Percentiles rank a stretch among this genome's conserved stretches.
phyloP scores from a whole-genome alignment of 208 protist genomes.

The Crithidia sp. region DNA sequence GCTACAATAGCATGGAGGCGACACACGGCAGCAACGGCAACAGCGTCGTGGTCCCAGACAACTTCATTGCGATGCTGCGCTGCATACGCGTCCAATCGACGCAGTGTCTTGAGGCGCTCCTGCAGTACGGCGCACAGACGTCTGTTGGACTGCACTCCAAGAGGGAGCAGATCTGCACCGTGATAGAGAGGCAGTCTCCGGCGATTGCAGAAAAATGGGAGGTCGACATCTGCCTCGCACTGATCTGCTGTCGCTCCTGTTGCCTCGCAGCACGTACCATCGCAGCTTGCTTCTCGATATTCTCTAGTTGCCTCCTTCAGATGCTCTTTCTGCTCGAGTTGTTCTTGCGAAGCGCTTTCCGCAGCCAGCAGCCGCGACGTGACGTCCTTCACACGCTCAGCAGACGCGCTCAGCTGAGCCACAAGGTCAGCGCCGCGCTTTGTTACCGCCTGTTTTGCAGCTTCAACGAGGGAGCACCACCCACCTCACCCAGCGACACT shows the following conservation, averaged over 20 bases:
- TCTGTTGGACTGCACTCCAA: neutral
- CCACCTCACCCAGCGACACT: no score
- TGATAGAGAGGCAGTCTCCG: neutral
- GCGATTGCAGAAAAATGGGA: neutral
- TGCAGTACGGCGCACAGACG: neutral
- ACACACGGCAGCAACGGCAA: neutral
- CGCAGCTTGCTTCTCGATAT: no score
- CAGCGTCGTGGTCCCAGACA: constrained; percentile 4
- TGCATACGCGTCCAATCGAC: neutral
- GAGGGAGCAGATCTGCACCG: neutral
- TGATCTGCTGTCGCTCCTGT: neutral
- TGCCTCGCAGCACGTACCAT: neutral
- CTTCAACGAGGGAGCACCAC: no score
- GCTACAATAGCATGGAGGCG: neutral
- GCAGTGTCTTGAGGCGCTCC: neutral
- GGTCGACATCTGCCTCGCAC: neutral
- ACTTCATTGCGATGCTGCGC: neutral
- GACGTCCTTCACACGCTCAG: no score
- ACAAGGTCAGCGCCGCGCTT: no score
- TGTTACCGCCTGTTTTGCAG: no score
- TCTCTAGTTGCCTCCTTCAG: no score
- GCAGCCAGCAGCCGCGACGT: no score
- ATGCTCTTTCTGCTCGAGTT: no score
- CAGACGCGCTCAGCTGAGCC: no score
- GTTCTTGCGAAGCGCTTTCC: no score